Conservation (phyloP, 1,139 yeast species). For the Suhomyces ambrosiae region DNA sequence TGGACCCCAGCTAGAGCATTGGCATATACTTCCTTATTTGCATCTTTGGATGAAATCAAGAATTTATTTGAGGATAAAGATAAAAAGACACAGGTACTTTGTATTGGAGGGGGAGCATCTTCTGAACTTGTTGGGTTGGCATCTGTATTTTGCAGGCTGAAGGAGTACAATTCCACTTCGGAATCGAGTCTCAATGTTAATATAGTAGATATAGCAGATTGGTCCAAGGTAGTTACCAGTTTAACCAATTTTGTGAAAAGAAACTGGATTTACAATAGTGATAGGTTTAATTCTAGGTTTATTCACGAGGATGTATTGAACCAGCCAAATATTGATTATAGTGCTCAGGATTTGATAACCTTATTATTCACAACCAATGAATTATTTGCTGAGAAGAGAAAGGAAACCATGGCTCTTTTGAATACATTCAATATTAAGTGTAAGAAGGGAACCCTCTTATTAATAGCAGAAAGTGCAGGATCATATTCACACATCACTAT, state of each 20-base stretch:
- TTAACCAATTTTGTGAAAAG: conserved; percentile 44
- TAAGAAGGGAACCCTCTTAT: conserved; percentile 54
- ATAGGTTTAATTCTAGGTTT: conserved; percentile 48
- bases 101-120: conserved; percentile 90
- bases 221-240: conserved; percentile 57
- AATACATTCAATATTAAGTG: conserved; percentile 53
- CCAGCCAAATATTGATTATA: conserved; percentile 15
- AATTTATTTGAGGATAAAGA: conserved; percentile 38
- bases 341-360: conserved; percentile 54
- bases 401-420: conserved; percentile 61
- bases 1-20: conserved; percentile 87
- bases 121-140: conserved; percentile 76
- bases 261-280: conserved; percentile 54
- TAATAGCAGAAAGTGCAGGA: conserved; percentile 87
- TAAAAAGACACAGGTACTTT: conserved; percentile 44
- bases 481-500: conserved; percentile 79
- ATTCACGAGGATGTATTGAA: conserved; percentile 50
- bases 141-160: conserved; percentile 55
- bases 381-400: conserved; percentile 68
- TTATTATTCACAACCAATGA: conserved; percentile 85
- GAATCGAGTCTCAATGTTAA: conserved; percentile 45
- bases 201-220: conserved; percentile 77
- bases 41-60: conserved; percentile 47
- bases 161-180: conserved; percentile 40
- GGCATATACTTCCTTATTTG: conserved; percentile 68